These are phyloP conservation scores for Colletotrichum theobromicola DNA, from an alignment of 2,329 filamentous ascomycete species.

Conservation along the genomic window DNA sequence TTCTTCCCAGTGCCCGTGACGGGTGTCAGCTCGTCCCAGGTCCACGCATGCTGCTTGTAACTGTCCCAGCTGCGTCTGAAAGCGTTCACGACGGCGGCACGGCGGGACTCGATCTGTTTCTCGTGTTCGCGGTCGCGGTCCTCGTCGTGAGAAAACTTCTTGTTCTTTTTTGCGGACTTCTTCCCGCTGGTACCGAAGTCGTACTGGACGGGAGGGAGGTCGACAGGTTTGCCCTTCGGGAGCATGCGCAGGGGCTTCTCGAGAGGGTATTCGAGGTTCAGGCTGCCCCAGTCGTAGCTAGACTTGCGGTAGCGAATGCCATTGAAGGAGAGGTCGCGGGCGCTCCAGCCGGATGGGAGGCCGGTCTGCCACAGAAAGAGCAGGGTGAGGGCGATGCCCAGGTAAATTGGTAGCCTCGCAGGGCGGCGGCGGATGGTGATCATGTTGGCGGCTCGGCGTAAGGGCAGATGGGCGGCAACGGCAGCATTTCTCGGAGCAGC, in stretches of 20 bases:
- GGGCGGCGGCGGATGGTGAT: conserved; percentile 22
- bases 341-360: neutral
- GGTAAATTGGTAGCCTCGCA: conserved; percentile 16
- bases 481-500: conserved; percentile 17
- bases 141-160: conserved; percentile 38
- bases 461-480: conserved; percentile 1
- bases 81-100: conserved; percentile 41
- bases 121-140: conserved; percentile 21
- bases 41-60: conserved; percentile 61
- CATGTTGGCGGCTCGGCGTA: conserved; percentile 21
- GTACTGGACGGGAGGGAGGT: conserved; percentile 29
- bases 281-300: conserved; percentile 43
- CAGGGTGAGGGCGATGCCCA: conserved; percentile 9
- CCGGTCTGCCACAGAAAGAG: conserved; percentile 16
- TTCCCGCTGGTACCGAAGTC: conserved; percentile 30
- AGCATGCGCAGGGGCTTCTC: conserved; percentile 33
- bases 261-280: conserved; percentile 35
- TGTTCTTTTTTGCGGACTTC: conserved; percentile 3
- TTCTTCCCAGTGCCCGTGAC: conserved; percentile 51
- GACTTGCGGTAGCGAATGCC: conserved; percentile 20
- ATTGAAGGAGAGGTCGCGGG: neutral
- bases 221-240: conserved; percentile 37
- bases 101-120: conserved; percentile 33
- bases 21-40: conserved; percentile 61
- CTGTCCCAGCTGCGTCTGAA: conserved; percentile 54